Percentiles rank a stretch among this genome's conserved stretches.
These are phyloP conservation scores for Dryadomyces quercus-mongolicae DNA, from an alignment of 2,329 filamentous ascomycete genomes.

Conservation along the genomic window DNA sequence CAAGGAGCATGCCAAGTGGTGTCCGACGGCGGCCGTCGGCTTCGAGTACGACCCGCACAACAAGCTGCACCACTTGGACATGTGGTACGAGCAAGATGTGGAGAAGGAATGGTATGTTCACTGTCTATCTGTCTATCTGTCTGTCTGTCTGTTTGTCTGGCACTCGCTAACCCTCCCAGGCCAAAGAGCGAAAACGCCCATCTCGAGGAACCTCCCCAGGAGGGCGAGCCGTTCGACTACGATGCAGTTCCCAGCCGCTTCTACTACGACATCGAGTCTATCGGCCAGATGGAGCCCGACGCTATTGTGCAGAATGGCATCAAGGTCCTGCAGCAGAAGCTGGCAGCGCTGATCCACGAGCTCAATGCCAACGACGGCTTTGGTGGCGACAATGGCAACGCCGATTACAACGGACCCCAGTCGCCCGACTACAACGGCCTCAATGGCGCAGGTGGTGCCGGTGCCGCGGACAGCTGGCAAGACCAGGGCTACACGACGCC, in stretches of 20 bases:
- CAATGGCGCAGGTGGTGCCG: slow-evolving; percentile 9
- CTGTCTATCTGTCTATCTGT: not conserved
- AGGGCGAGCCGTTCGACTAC: slow-evolving; percentile 83
- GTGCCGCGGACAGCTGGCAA: slow-evolving; percentile 44
- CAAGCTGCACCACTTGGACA: slow-evolving; percentile 79
- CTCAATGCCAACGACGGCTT: slow-evolving; percentile 34
- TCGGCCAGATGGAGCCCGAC: slow-evolving; percentile 80
- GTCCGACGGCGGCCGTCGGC: slow-evolving; percentile 78
- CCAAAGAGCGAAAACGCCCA: slow-evolving; percentile 69
- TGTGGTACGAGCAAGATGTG: slow-evolving; percentile 87
- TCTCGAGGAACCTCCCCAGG: slow-evolving; percentile 67
- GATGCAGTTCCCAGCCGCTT: slow-evolving; percentile 74
- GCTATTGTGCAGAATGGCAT: slow-evolving; percentile 82
- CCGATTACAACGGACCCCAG: slow-evolving; percentile 50
- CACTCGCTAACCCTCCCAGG: slow-evolving; percentile 41
- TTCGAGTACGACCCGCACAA: slow-evolving; percentile 99
- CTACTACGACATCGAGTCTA: slow-evolving; percentile 88
- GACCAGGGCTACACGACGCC: slow-evolving; percentile 59
- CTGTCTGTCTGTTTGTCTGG: no score
- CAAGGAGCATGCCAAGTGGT: slow-evolving; percentile 98
- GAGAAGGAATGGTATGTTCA: slow-evolving; percentile 67
- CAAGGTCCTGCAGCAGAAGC: slow-evolving; percentile 76
- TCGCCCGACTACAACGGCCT: slow-evolving; percentile 56
- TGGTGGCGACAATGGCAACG: slow-evolving; percentile 25
- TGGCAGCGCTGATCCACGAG: slow-evolving; percentile 56